Conservation (phyloP, 2,329 filamentous ascomycete genomes). For the Aspergillus piperis region DNA sequence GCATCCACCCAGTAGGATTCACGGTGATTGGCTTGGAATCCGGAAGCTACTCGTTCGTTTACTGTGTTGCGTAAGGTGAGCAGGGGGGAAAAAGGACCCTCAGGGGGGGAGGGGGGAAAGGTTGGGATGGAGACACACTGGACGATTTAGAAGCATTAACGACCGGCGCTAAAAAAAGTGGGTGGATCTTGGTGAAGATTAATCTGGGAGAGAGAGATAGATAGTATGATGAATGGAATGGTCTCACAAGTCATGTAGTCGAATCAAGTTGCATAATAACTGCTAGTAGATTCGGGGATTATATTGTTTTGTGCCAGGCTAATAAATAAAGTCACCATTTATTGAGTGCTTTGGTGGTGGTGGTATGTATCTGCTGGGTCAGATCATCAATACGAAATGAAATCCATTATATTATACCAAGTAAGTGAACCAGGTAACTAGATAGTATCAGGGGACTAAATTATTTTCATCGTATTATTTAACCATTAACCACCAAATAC, state of each 20-base stretch:
- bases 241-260: not conserved
- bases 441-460: not conserved
- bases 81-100: not conserved
- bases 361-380: not conserved
- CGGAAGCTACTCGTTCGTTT: slow-evolving; percentile 6
- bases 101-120: slow-evolving; percentile 6
- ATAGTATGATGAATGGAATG: not conserved
- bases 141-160: slow-evolving; percentile 9
- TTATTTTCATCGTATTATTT: no score
- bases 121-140: slow-evolving; percentile 1
- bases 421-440: no score
- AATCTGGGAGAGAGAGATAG: slow-evolving; percentile 7
- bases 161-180: slow-evolving; percentile 12
- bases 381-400: not conserved
- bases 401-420: no score
- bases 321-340: not conserved
- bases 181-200: slow-evolving; percentile 15
- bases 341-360: not conserved
- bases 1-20: not conserved
- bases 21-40: slow-evolving; percentile 4
- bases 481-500: no score
- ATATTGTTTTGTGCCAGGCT: not conserved
- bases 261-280: not conserved
- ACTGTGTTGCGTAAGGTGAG: slow-evolving; percentile 5
- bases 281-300: not conserved